phyloP scores from a whole-genome alignment of 352 stramenopile species.

The Phytophthora colocasiae region DNA sequence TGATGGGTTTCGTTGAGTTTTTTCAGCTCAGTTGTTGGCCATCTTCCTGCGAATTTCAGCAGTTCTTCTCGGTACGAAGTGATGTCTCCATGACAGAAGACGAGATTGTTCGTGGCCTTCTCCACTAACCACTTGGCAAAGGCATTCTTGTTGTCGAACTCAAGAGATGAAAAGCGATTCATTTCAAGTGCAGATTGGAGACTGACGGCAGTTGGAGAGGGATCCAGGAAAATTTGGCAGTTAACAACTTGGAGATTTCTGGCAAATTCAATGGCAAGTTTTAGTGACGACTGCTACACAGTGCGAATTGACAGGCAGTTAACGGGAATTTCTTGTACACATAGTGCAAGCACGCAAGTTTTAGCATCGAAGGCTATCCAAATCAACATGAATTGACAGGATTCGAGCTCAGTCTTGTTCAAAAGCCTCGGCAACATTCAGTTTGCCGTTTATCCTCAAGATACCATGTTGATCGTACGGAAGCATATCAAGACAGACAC shows the following conservation, averaged over 20 bases:
- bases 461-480: neutral
- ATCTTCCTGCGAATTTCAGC: constrained; percentile 36
- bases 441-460: no score
- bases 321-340: no score
- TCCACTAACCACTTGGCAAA: constrained; percentile 44
- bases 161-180: constrained; percentile 25
- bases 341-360: no score
- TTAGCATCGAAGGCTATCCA: no score
- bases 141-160: constrained; percentile 39
- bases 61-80: constrained; percentile 40
- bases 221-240: neutral
- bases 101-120: constrained; percentile 22
- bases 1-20: constrained; percentile 32
- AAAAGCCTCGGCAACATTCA: no score
- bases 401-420: no score
- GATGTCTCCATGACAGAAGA: constrained; percentile 18
- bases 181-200: constrained; percentile 10
- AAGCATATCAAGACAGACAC: neutral
- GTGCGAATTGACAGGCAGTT: no score
- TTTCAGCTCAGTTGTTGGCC: constrained; percentile 30
- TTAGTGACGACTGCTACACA: no score
- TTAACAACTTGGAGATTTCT: no score
- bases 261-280: no score
- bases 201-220: constrained; percentile 4
- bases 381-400: no score